These are phyloP conservation scores for Penicillium mononematosum DNA, from an alignment of 495 filamentous ascomycete genomes.

Conservation along the genomic window DNA sequence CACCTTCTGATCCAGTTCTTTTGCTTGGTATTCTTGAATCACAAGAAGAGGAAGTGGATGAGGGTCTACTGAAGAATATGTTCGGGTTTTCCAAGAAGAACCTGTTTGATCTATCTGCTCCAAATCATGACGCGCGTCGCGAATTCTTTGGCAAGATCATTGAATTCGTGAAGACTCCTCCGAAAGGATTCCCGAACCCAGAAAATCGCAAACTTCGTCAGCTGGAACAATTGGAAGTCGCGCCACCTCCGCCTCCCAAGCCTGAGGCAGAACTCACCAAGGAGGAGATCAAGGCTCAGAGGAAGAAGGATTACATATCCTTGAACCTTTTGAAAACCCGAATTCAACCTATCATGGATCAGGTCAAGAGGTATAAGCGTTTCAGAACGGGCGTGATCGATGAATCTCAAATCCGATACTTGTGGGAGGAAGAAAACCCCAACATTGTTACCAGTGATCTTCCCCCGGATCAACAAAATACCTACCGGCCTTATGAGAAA, in stretches of 20 bases:
- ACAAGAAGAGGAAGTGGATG: conserved; percentile 54
- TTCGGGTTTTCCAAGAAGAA: conserved; percentile 85
- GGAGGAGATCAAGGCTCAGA: conserved; percentile 76
- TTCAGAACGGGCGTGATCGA: conserved; percentile 80
- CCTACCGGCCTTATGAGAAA: conserved; percentile 70
- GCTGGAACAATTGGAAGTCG: conserved; percentile 72
- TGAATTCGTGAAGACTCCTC: conserved; percentile 70
- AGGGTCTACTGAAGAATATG: conserved; percentile 65
- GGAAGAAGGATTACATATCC: conserved; percentile 72
- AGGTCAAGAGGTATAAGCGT: conserved; percentile 81
- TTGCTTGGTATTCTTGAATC: conserved; percentile 78
- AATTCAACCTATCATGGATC: conserved; percentile 92
- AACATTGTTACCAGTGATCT: conserved; percentile 76
- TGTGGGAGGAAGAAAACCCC: conserved; percentile 82
- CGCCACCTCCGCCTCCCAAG: conserved; percentile 66
- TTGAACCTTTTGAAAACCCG: conserved; percentile 83
- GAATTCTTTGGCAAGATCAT: conserved; percentile 77
- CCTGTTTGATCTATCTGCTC: conserved; percentile 63
- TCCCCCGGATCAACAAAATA: conserved; percentile 53
- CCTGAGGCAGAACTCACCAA: conserved; percentile 56
- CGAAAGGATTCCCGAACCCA: conserved; percentile 82
- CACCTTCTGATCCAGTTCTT: conserved; percentile 84
- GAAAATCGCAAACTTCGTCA: conserved; percentile 80
- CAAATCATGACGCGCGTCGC: conserved; percentile 60
- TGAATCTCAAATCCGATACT: conserved; percentile 66